These are phyloP conservation scores for Neurospora sp. DNA, from an alignment of 495 filamentous ascomycete species.

Conservation along the genomic window DNA sequence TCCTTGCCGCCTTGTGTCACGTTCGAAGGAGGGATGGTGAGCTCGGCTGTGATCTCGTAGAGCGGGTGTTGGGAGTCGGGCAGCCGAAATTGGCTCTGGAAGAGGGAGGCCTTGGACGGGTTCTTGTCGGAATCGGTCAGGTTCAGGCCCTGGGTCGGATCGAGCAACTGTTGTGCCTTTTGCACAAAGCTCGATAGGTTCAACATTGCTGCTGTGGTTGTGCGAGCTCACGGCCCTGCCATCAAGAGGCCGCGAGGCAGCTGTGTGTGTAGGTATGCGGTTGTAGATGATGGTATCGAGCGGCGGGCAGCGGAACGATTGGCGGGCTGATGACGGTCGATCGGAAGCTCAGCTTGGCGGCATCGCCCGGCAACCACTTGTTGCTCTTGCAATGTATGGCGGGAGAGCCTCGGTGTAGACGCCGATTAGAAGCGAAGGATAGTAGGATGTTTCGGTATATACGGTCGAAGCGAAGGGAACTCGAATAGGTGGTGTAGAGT, in stretches of 20 bases:
- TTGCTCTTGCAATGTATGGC: not conserved
- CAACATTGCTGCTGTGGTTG: slow-evolving; percentile 28
- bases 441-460: not conserved
- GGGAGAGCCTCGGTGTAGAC: not conserved
- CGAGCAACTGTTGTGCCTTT: slow-evolving; percentile 85
- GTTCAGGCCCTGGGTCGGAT: slow-evolving; percentile 60
- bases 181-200: slow-evolving; percentile 81
- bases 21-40: slow-evolving; percentile 65
- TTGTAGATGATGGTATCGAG: not conserved
- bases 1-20: slow-evolving; percentile 50
- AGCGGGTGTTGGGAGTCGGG: slow-evolving; percentile 84
- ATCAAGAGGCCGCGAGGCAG: slow-evolving; percentile 4
- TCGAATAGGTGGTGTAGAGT: not conserved
- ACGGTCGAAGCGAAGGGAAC: not conserved
- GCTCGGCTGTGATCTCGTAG: slow-evolving; percentile 91
- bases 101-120: slow-evolving; percentile 84
- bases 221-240: slow-evolving; percentile 2
- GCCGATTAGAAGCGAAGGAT: not conserved
- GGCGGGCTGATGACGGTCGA: not conserved
- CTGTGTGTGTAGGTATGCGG: not conserved
- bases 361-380: slow-evolving; percentile 3
- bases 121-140: slow-evolving; percentile 59
- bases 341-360: not conserved
- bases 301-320: slow-evolving; percentile 1
- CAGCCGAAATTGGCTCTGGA: slow-evolving; percentile 92